Evolutionary conservation across 208 protist species (phyloP).

Genomic region (Leishmania turanica): DNA sequence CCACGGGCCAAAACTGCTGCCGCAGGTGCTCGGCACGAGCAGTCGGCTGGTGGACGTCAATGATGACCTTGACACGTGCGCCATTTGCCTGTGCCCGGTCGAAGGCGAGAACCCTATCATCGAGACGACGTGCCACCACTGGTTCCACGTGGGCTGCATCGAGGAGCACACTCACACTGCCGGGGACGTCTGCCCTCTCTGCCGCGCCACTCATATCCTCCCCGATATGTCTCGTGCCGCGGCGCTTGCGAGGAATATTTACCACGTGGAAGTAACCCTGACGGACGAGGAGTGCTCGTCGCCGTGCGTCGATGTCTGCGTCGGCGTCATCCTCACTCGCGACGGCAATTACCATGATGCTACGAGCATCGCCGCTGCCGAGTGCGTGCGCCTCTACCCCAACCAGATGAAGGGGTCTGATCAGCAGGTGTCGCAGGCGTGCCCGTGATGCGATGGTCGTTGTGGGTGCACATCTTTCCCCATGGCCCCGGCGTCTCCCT

Average conservation of each 20-base stretch:
- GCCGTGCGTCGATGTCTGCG: conserved; percentile 41
- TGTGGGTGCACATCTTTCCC: not conserved
- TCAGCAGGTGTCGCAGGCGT: not conserved
- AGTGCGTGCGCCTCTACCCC: conserved; percentile 34
- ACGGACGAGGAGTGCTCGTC: conserved; percentile 22
- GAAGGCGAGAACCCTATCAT: conserved; percentile 41
- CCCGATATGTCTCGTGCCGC: conserved; percentile 31
- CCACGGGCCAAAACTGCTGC: too few relatives aligned
- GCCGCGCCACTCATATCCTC: conserved; percentile 43
- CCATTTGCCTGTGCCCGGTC: conserved; percentile 52
- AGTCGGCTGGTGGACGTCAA: not conserved
- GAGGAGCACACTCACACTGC: conserved; percentile 43
- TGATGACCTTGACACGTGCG: conserved; percentile 33
- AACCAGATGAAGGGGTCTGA: conserved; percentile 17
- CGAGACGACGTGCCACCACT: conserved; percentile 60
- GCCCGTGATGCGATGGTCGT: not conserved
- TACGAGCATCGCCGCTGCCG: conserved; percentile 54
- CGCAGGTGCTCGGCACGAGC: not conserved
- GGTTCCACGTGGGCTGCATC: conserved; percentile 73
- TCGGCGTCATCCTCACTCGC: conserved; percentile 44
- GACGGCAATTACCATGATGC: conserved; percentile 48
- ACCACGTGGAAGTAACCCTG: conserved; percentile 29
- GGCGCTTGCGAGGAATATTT: conserved; percentile 38
- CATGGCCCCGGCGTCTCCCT: not conserved
- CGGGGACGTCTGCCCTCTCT: conserved; percentile 62